phyloP scores from a whole-genome alignment of 2,329 filamentous ascomycete genomes.

The Zopfia rhizophila region DNA sequence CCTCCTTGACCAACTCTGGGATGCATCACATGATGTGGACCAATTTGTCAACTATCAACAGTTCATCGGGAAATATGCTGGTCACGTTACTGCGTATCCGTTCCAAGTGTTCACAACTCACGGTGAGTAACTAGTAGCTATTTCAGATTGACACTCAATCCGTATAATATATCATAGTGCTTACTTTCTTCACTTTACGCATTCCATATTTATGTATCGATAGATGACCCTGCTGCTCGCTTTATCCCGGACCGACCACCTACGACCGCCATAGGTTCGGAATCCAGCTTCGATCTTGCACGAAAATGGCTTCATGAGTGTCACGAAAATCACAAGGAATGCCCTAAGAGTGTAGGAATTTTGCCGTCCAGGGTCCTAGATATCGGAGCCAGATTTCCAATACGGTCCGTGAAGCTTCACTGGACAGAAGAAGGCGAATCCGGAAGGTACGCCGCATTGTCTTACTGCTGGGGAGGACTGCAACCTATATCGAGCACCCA shows the following conservation, averaged over 20 bases:
- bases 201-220: no score
- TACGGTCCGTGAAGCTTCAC: slow-evolving; percentile 13
- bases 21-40: no score
- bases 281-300: slow-evolving; percentile 7
- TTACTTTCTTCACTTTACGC: no score
- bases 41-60: no score
- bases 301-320: slow-evolving; percentile 13
- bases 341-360: slow-evolving; percentile 1
- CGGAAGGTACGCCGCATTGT: slow-evolving; percentile 13
- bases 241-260: slow-evolving; percentile 1
- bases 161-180: no score
- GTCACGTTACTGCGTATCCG: no score
- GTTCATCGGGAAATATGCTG: no score
- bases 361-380: slow-evolving; percentile 17
- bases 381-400: slow-evolving; percentile 12
- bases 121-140: no score
- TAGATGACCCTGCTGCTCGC: slow-evolving; percentile 11
- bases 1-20: no score
- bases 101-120: no score
- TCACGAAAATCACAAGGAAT: slow-evolving; percentile 7
- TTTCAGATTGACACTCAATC: no score
- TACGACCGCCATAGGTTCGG: not conserved
- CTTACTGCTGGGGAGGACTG: slow-evolving; percentile 24
- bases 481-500: slow-evolving; percentile 12
- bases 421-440: slow-evolving; percentile 21